Evolutionary conservation across 192 early-diverging fungal genomes (phyloP), one percentile per base, ranked within the genome.

Genomic region (Rhizoclosmatium globosum): DNA sequence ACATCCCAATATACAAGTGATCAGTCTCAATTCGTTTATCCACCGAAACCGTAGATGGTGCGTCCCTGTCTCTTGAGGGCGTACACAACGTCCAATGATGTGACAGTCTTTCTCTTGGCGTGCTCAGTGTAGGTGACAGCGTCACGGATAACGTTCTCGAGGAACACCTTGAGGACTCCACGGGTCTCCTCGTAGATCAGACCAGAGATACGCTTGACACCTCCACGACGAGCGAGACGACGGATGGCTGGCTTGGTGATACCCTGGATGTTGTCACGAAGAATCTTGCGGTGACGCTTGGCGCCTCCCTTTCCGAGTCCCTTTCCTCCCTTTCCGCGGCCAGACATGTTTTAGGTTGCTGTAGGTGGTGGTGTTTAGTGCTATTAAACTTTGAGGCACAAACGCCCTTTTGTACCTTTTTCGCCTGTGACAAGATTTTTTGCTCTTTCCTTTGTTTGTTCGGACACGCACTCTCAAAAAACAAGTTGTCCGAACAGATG

Each of bases 261-360:
- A 48, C 78, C 65, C 44, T 74, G 66, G 57, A 77, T 81, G 75
- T 99, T 99, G 84, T 99, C 97, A 83, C 97, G 94, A 82, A 99
- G 93, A 93, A 99, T 99, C 93, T 99, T 99, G 87, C 97, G 93
- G 88, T 99, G 97, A 86, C 97, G 97, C 93, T 99, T 99, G 88
- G 97, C 97, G 60, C 97, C 97, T 62, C 97, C 97, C 92, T 99
- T 99, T 92, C 97, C 97, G 66, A 99, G 91, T 85, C 97, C 96
- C 89, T 98, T 98, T 90, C 97, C 97, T 85, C 97, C 97, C 90
- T 99, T 99, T 87, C 97, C 97, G 83, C 97, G 94, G 84, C 97
- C 97, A 91, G 97, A 92, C 97, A 98, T 50, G 48, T 15, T 50
- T 50, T 4, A 50, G 48, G 4, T 50, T 50, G 48, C 15, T 50